Base-by-base conservation (phyloP, 805 yeast genomes). In the Myxozyma neotropica region DNA sequence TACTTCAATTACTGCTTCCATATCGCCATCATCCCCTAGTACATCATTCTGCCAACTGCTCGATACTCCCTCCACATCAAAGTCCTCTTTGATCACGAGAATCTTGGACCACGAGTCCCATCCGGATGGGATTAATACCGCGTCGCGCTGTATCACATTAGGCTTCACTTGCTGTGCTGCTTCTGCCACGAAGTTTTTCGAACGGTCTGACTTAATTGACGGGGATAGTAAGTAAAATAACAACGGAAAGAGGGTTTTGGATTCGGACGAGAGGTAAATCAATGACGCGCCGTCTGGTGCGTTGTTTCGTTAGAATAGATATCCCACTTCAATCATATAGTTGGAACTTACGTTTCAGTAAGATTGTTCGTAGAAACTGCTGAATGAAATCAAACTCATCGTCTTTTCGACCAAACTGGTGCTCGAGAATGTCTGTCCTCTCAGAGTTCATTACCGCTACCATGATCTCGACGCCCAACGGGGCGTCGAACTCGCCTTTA, bases 61-160 rank as follows among this genome's bases (percentile, higher is more conserved):
- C 5, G 63, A 46, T 7, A 67, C 61, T 19, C 61, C 67, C 6
- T 60, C 57, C 13, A 61, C 58, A 19, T 61, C 68, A 56, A 69
- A 68, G 12, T 61, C 67, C 21, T 63, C 68, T 21, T 61, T 54
- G n/a, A 72, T 57, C 1, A 70, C 65, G 29, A 52, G 52, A 13
- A 73, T 73, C 46, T 71, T 72, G 19, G 68, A 65, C 58, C 63
- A 53, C 12, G 74, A 69, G 54, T 73, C 76, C 75, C 76, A 73
- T 17, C 75, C 76, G 4, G 72, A 57, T 8, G 76, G 76, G 10
- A 72, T 63, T 29, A 64, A 46, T 4, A 71, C 33, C 21, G 63
- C 56, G 13, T 66, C 67, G 4, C 60, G 57, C 23, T 68, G 69
- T 7, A 70, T 59, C 4, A 68, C 69, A 24, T 66, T 58, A 17